Base-by-base conservation (phyloP, 495 filamentous ascomycete genomes). In the Choiromyces venosus region DNA sequence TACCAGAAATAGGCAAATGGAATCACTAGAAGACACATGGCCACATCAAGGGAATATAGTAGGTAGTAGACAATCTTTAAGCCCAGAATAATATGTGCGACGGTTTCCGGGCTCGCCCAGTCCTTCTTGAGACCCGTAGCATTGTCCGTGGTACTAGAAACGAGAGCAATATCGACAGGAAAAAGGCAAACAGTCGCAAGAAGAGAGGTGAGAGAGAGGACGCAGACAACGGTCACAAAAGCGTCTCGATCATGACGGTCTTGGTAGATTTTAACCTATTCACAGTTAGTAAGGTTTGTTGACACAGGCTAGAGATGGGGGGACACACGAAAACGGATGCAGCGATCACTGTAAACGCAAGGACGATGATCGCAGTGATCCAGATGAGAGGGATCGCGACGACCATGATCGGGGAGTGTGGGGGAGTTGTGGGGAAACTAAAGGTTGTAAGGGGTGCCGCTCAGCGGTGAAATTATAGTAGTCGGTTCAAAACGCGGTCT, bases 1-100 rank as follows among this genome's bases (percentile, higher is more conserved):
- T 69, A 96, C 89, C 90, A 97, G 83, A 99, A 99, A 83, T 98
- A 99, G 18, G 93, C 90, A 81, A 99, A 99, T 1, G 95, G 95
- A 29, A 97, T 89, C 29, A 97, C 88, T 42, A 99, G 80, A 46
- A 99, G 86, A 81, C 96, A 98, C 19, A 99, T 89, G 2, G 96
- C 82, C 1, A 94, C 94, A 83, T 99, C 96, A 73, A 97, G 82
- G 39, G 91, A 94, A 83, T 98, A 99, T 0, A 98, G 86, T 0
- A 88, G 86, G 83, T 98, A 99, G 83, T 98, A 99, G 68, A 97
- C 89, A 72, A 95, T 88, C 79, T 91, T 92, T 61, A 99, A 85
- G 0, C 92, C 91, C 39, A 88, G 85, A 5, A 92, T 84, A 66
- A 98, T 97, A 70, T 86, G 86, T 72, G 92, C 86, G 68, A 99